Conservation (phyloP, 192 early-diverging fungal species). For the Coemansia sp. region DNA sequence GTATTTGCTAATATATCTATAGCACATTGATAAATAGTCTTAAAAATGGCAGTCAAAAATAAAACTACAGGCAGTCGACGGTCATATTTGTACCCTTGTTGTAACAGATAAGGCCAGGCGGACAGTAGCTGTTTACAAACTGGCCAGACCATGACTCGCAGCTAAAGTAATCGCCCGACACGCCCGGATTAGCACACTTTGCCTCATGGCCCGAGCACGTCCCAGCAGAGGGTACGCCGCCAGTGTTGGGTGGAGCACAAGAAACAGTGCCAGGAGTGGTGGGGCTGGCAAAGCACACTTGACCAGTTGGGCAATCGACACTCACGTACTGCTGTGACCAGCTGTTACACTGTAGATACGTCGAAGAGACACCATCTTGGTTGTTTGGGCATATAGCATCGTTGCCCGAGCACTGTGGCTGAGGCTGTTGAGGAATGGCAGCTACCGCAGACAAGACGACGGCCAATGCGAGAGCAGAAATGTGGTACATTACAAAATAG, state of each 20-base stretch:
- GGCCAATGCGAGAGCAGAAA: background rate
- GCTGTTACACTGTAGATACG: slow-evolving; percentile 50
- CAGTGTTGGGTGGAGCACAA: slow-evolving; percentile 46
- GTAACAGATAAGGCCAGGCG: slow-evolving; percentile 32
- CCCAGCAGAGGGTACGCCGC: slow-evolving; percentile 37
- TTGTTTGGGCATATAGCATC: slow-evolving; percentile 39
- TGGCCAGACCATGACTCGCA: slow-evolving; percentile 46
- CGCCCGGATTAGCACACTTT: slow-evolving; percentile 32
- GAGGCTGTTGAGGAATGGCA: background rate
- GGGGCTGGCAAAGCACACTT: slow-evolving; percentile 54
- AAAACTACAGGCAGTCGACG: slow-evolving; percentile 26
- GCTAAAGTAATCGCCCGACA: slow-evolving; percentile 39
- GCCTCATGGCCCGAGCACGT: slow-evolving; percentile 36
- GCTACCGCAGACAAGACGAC: background rate
- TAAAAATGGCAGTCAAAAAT: background rate
- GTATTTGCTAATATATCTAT: background rate
- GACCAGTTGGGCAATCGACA: slow-evolving; percentile 35
- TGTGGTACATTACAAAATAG: background rate
- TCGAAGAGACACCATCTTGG: slow-evolving; percentile 41
- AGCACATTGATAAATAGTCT: background rate
- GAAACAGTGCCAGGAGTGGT: slow-evolving; percentile 31
- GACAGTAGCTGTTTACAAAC: slow-evolving; percentile 31
- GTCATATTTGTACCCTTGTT: slow-evolving; percentile 30
- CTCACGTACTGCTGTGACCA: slow-evolving; percentile 33
- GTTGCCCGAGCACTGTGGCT: slow-evolving; percentile 43